Base-by-base conservation (phyloP, 768 basidiomycete genomes). In the Suillus bovinus region DNA sequence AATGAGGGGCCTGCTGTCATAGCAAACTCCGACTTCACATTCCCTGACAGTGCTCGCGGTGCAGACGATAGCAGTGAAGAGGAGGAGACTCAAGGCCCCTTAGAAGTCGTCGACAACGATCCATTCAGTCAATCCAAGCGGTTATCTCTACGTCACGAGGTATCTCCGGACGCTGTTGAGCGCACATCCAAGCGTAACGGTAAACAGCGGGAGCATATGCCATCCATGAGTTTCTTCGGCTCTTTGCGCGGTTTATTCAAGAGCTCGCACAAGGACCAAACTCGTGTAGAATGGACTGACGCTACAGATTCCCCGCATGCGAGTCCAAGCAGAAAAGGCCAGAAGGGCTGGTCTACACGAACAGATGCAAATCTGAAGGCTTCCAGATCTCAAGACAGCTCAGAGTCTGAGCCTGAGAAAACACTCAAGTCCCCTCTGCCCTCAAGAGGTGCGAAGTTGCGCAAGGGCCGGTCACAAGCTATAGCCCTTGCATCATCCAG, bases 241-340 rank as follows among this genome's bases (percentile, higher is more conserved):
- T 71, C 73, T 4, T 50, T 74, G 5, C 68, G 67, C 0, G 71
- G 72, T 16, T 60, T 74, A 5, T 74, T 74, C 57, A 64, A 27
- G 16, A 29, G 33, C 20, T 24, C 64, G 22, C 59, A 62, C 39
- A 74, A 67, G 52, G 68, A 67, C 1, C 67, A 63, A 31, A 68
- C 64, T 10, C 44, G 24, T 1, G 38, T 20, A 0, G 66, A 66
- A 7, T 68, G 64, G 69, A 66, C 69, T 4, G 69, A 63, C 3
- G 1, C 38, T 22, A 16, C 34, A 13, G 22, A 31, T 22, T 31
- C 61, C 38, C 55, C 29, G 4, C 33, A 9, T 27, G 9, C 44
- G 4, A 60, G 70, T 14, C 5, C 16, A 20, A 16, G 34, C 3
- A 39, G 17, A 11, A 58, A 47, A 41, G n/a, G 39, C 8, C 62